Conservation (phyloP, 148 eudicot species). For the Tetragonia tetragonoides region DNA sequence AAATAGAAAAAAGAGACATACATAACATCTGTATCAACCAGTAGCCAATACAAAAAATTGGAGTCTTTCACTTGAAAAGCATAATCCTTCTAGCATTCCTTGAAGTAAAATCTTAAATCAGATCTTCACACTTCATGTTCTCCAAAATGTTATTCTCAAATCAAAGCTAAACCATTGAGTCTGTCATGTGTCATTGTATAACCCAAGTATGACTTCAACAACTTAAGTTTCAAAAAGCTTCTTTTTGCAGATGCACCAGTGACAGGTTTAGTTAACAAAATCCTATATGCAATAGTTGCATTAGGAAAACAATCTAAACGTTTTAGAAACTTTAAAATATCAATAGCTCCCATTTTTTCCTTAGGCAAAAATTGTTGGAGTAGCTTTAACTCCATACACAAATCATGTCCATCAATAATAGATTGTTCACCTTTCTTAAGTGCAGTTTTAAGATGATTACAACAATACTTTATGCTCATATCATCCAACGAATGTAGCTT, state of each 20-base stretch:
- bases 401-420: constrained; percentile 29
- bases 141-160: constrained; percentile 28
- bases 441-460: constrained; percentile 18
- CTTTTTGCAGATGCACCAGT: constrained; percentile 28
- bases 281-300: constrained; percentile 28
- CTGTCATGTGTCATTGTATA: constrained; percentile 26
- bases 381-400: constrained; percentile 16
- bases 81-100: neutral
- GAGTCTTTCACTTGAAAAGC: neutral
- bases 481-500: constrained; percentile 18
- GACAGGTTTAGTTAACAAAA: constrained; percentile 25
- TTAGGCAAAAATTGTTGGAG: constrained; percentile 6
- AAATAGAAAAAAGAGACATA: too few species aligned
- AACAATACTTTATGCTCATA: constrained; percentile 16
- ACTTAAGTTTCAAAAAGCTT: constrained; percentile 26
- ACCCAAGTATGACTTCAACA: constrained; percentile 24
- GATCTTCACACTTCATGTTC: constrained; percentile 9
- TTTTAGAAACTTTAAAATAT: constrained; percentile 23
- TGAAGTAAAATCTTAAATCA: constrained; percentile 24
- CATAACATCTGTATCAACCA: too few species aligned
- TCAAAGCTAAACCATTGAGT: constrained; percentile 26
- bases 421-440: constrained; percentile 19
- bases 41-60: too few species aligned
- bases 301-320: constrained; percentile 25
- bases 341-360: constrained; percentile 14